Evolutionary conservation across 2,329 filamentous ascomycete species (phyloP), one percentile per base, ranked within the genome.

Genomic region (Lecanosticta acicola): DNA sequence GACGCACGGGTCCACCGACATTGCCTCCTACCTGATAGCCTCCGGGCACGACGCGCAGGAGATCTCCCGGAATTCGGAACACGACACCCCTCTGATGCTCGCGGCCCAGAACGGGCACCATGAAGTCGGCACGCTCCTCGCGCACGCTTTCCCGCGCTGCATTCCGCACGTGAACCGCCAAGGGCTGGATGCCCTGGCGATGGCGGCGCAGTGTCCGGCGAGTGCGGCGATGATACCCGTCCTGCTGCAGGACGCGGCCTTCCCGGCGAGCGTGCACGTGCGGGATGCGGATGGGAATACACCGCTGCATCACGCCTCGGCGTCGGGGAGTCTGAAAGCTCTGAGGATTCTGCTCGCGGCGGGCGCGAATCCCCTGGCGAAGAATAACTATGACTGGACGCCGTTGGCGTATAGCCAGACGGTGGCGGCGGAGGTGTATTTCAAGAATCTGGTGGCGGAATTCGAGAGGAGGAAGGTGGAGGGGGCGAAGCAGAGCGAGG

Each of bases 361-460:
- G 0, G 88, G 88, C 9, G 87, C 88, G 0, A 83, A 89, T 56
- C 79, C 85, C 0, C 75, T 84, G 44, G 79, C 79, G 45, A 75
- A 76, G 55, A 94, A 94, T 61, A 71, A 80, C 2, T 87, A 83
- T 73, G 83, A 80, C 61, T 94, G 88, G 86, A 89, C 83, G 1
- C 84, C 89, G 0, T 76, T 89, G n/a, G 80, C 83, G 14, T 94
- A 94, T 65, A 87, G 83, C 51, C 81, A 85, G 11, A 91, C 85
- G 0, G 83, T 88, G 5, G 84, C 88, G 62, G 86, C 87, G 1
- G 87, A 94, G 67, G 84, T 89, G 0, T 93, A 94, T 62, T 82
- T 93, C 51, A 87, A 86, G 67, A 80, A 80, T 11, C 68, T 94
- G 43, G 81, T 93, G 3, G 75, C 75, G 0, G 87, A 93, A 58